Evolutionary conservation across 2,329 filamentous ascomycete species (phyloP).

Genomic region (Ophiostoma angusticollis): DNA sequence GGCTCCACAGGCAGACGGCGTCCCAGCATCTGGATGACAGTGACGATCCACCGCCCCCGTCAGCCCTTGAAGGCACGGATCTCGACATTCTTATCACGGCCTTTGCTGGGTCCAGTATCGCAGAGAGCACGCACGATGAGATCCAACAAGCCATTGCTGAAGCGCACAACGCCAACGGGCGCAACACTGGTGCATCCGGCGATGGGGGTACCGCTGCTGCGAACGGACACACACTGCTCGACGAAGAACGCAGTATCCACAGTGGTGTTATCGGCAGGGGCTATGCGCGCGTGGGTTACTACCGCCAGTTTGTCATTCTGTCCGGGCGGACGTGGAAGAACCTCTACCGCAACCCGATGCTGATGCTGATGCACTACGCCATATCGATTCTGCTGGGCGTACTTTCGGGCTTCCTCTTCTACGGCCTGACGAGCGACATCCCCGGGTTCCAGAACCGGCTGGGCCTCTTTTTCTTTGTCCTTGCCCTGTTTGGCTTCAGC

Average conservation of each 20-base stretch:
- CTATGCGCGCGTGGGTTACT: conserved; percentile 68
- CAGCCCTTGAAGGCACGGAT: conserved; percentile 55
- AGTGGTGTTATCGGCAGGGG: conserved; percentile 56
- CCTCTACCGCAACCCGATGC: conserved; percentile 89
- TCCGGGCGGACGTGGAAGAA: conserved; percentile 93
- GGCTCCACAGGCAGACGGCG: conserved; percentile 37
- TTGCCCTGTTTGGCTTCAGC: conserved; percentile 93
- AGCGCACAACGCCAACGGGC: conserved; percentile 55
- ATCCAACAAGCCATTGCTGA: conserved; percentile 55
- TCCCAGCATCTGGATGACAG: conserved; percentile 57
- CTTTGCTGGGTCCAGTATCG: conserved; percentile 68
- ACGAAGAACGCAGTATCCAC: conserved; percentile 35
- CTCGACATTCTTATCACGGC: conserved; percentile 68
- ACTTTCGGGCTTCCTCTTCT: conserved; percentile 90
- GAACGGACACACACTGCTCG: conserved; percentile 24
- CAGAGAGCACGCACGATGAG: conserved; percentile 60
- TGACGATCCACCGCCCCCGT: conserved; percentile 47
- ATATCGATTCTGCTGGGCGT: conserved; percentile 92
- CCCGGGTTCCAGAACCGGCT: conserved; percentile 95
- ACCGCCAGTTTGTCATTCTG: conserved; percentile 76
- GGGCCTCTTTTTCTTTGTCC: conserved; percentile 92
- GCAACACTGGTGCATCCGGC: conserved; percentile 37
- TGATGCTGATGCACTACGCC: conserved; percentile 97
- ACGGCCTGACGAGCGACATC: conserved; percentile 90
- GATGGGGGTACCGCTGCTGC: not conserved